Evolutionary conservation across 257 asterid genomes (phyloP), one percentile per base, ranked within the genome.

Genomic region (Plantago ovata): DNA sequence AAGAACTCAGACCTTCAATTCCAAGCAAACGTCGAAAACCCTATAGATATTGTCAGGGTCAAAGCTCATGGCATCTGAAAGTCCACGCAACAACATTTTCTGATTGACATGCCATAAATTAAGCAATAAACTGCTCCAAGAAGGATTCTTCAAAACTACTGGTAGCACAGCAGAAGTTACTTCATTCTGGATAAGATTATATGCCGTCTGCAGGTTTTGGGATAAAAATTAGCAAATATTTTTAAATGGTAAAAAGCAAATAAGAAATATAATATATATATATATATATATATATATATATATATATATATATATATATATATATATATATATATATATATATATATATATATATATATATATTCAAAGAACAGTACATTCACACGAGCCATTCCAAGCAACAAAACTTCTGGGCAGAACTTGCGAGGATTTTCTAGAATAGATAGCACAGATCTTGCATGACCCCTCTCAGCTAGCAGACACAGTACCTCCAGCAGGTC

Each of bases 381-480:
- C 49, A 86, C 81, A 67, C 77, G 85, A 57, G 97, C 95, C 88
- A 93, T 78, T 70, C 97, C 97, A 52, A 84, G 89, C 69, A 93
- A 87, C 79, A 93, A 75, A 58, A 77, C 68, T 79, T 93, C 94
- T 9, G 99, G 96, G 77, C 84, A 89, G 68, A 75, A 77, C 66
- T 76, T 71, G 24, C 86, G 87, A 66, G 99, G 97, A 79, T 65
- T 58, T 62, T 82, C 89, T 45, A 93, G 85, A 70, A 89, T 65
- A 56, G 81, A 70, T 61, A 89, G 87, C 68, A 89, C 97, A 63
- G 60, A 61, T 70, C 72, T 84, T 61, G 97, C 96, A 77, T 93
- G 91, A n/a, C 99, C 97, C 79, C 79, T 80, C 69, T 89, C 99
- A 62, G 97, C 82, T 60, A 89, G 76, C 74, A 75, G 86, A 63